Percentiles rank a stretch among this genome's conserved stretches.
Conservation (phyloP, 2,329 filamentous ascomycete species). For the Dactylellina haptotyla region DNA sequence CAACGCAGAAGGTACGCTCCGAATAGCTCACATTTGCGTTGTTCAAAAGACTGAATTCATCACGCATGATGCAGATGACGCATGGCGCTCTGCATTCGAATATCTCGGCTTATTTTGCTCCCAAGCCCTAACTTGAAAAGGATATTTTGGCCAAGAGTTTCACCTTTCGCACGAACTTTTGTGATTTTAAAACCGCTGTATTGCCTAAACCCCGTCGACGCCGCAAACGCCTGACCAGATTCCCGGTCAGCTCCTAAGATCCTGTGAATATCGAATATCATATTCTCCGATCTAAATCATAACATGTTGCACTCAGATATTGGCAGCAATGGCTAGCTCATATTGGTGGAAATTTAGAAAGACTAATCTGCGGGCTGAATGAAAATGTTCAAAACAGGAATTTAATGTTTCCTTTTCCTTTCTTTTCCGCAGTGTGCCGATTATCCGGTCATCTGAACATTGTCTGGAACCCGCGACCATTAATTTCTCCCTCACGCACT, state of each 20-base stretch:
- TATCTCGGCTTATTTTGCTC: constrained; percentile 9
- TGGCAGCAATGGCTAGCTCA: neutral
- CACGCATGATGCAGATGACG: constrained; percentile 32
- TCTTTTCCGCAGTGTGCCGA: constrained; percentile 20
- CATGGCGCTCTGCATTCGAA: neutral
- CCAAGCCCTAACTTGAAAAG: neutral
- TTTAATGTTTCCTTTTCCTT: neutral
- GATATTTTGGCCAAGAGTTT: neutral
- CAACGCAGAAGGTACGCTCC: constrained; percentile 24
- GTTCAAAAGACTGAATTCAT: constrained; percentile 30
- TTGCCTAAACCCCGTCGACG: constrained; percentile 3
- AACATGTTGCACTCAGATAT: neutral
- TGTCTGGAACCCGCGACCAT: neutral
- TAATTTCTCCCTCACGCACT: neutral
- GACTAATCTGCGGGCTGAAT: neutral
- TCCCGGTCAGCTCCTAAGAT: no score
- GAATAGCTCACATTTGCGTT: constrained; percentile 28
- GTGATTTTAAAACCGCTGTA: neutral
- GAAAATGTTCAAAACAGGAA: neutral
- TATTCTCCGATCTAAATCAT: neutral
- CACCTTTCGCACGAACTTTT: neutral
- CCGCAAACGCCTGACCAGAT: constrained; percentile 28
- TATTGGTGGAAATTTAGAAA: constrained; percentile 43
- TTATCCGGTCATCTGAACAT: constrained; percentile 7
- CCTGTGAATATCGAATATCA: neutral